A percentile compares a stretch with the other conserved stretches of the same genome.
phyloP scores from a whole-genome alignment of 176 grass and related monocot genomes.

The Themeda triandra region DNA sequence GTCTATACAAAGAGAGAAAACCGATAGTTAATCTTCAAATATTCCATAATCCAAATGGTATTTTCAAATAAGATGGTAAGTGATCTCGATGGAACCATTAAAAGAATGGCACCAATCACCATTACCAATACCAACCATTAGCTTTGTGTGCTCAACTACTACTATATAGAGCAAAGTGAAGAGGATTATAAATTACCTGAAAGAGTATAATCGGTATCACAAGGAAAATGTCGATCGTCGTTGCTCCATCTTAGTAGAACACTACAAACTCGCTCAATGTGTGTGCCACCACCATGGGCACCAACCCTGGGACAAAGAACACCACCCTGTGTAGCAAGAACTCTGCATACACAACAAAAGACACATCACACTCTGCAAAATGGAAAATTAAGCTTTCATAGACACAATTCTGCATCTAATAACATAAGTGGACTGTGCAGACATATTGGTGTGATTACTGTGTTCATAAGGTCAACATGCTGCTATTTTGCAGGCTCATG shows the following conservation, averaged over 20 bases:
- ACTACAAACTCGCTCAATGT: constrained; percentile 67
- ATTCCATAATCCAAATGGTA: background rate
- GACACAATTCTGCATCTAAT: too few relatives aligned
- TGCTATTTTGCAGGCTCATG: too few relatives aligned
- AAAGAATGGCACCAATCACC: background rate
- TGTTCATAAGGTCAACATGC: too few relatives aligned
- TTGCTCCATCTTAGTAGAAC: constrained; percentile 92
- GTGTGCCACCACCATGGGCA: constrained; percentile 68
- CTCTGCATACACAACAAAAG: constrained; percentile 46
- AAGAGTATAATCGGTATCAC: constrained; percentile 83
- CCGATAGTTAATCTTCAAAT: background rate
- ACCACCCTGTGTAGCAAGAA: constrained; percentile 71
- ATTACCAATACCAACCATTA: background rate
- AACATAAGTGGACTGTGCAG: too few relatives aligned
- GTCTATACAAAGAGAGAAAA: too few relatives aligned
- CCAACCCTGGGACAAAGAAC: constrained; percentile 73
- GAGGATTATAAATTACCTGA: constrained; percentile 55
- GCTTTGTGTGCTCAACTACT: background rate
- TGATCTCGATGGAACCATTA: background rate
- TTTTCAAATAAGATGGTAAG: background rate
- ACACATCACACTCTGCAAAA: background rate
- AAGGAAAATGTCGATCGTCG: constrained; percentile 83
- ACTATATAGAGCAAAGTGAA: background rate
- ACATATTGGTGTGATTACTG: too few relatives aligned
- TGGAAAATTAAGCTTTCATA: too few relatives aligned